Percentiles rank a stretch among this genome's conserved stretches.
phyloP scores from a whole-genome alignment of 352 stramenopile genomes.

The Pythium apleroticum region DNA sequence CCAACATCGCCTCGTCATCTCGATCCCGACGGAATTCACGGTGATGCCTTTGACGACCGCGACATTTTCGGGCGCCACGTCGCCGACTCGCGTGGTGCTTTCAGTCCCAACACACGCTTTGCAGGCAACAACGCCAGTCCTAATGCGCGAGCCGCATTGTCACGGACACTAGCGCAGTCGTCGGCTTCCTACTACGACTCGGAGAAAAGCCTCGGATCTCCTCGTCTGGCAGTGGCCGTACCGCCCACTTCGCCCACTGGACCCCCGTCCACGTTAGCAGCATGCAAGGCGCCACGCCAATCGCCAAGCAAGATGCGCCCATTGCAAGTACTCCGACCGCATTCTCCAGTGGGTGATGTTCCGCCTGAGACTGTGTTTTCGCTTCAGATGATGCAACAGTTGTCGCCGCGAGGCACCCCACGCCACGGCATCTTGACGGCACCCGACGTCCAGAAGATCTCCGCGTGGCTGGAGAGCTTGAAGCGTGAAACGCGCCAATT shows the following conservation, averaged over 20 bases:
- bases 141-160: background rate
- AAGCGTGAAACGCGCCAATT: conserved; percentile 40
- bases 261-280: background rate
- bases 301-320: conserved; percentile 20
- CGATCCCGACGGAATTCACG: conserved; percentile 23
- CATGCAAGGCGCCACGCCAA: background rate
- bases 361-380: conserved; percentile 25
- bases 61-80: conserved; percentile 29
- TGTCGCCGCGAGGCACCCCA: conserved; percentile 22
- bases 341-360: conserved; percentile 25
- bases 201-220: conserved; percentile 19
- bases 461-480: conserved; percentile 57
- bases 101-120: background rate
- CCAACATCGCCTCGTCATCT: conserved; percentile 17
- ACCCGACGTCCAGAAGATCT: conserved; percentile 63
- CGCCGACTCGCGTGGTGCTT: conserved; percentile 5
- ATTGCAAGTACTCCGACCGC: conserved; percentile 21
- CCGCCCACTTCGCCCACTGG: conserved; percentile 4
- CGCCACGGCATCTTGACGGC: conserved; percentile 37
- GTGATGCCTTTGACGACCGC: conserved; percentile 26
- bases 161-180: conserved; percentile 11
- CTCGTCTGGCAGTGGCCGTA: conserved; percentile 4
- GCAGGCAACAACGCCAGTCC: background rate
- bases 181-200: background rate
- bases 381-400: conserved; percentile 26